Conservation (phyloP, 345 rosid species). For the Acer campestre region DNA sequence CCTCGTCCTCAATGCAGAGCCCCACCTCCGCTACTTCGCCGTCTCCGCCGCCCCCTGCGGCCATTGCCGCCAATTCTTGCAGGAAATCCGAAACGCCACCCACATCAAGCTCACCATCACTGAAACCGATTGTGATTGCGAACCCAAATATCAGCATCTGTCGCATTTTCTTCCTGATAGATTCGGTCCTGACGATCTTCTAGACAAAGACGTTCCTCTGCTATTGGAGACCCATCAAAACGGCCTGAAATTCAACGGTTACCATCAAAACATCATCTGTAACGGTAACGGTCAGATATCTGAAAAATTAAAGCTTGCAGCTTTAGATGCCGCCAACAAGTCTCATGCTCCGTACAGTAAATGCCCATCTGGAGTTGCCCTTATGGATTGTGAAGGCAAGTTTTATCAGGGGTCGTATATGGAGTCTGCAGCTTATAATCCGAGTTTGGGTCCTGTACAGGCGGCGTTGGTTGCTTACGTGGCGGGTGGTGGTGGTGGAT, state of each 20-base stretch:
- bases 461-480: constrained; percentile 85
- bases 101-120: constrained; percentile 58
- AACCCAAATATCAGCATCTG: constrained; percentile 25
- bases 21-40: constrained; percentile 51
- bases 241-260: constrained; percentile 30
- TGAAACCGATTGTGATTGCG: not conserved
- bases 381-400: constrained; percentile 76
- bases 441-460: constrained; percentile 93
- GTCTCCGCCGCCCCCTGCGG: constrained; percentile 98
- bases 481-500: constrained; percentile 63
- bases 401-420: constrained; percentile 75
- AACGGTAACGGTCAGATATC: constrained; percentile 19
- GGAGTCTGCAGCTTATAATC: constrained; percentile 97
- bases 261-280: constrained; percentile 11
- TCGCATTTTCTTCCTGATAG: constrained; percentile 64
- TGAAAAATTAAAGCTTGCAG: constrained; percentile 34
- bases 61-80: constrained; percentile 98
- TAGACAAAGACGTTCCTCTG: constrained; percentile 62
- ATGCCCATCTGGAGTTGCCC: constrained; percentile 87
- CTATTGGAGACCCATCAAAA: constrained; percentile 67
- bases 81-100: constrained; percentile 75
- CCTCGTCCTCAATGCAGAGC: constrained; percentile 69
- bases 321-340: constrained; percentile 74
- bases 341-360: constrained; percentile 90
- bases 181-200: constrained; percentile 83